Evolutionary conservation across 2,329 filamentous ascomycete species (phyloP), one percentile per base, ranked within the genome.

Genomic region (Leptoxyphium fumago): DNA sequence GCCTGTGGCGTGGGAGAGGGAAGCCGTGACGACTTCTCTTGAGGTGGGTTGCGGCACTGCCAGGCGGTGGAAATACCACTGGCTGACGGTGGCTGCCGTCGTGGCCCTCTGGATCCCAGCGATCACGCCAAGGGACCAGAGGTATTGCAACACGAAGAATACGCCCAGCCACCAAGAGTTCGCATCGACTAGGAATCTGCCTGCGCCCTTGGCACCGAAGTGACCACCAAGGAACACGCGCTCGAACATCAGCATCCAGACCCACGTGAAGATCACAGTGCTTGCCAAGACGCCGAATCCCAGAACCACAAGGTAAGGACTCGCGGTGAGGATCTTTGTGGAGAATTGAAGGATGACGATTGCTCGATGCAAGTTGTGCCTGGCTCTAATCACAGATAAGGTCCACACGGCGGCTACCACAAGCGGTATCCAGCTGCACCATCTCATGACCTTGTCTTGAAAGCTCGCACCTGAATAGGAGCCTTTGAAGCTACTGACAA

Each of bases 1-100:
- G 13, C 85, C 88, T 11, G 77, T 70, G 2, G 88, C 82, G 64
- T 98, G 91, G 41, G 72, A 71, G 39, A 94, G 69, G 11, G 88
- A 89, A 6, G 88, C 89, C 48, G 77, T 71, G 21, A 96, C 86
- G 40, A 96, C 82, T 44, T 88, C 81, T 45, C 74, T 72, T 1
- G 86, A 88, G 1, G 84, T 79, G 2, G 87, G 80, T 8, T 81
- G 72, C 5, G 89, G 86, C 10, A 80, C 75, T 4, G 80, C 78
- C 54, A 93, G 83, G 49, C 91, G 85, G 63, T 96, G 89, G 63
- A 96, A 98, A 64, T 98, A 98, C 91, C 91, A 98, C 63, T 98
- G 91, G 36, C 86, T 94, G 18, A 96, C 89, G 1, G 89, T 94
- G 10, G 91, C 91, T 18, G 87, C 89, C 11, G 89, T 94, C 13